Evolutionary conservation across 345 rosid species (phyloP), one percentile per base, ranked within the genome.

Genomic region (Zanthoxylum bungeanum): DNA sequence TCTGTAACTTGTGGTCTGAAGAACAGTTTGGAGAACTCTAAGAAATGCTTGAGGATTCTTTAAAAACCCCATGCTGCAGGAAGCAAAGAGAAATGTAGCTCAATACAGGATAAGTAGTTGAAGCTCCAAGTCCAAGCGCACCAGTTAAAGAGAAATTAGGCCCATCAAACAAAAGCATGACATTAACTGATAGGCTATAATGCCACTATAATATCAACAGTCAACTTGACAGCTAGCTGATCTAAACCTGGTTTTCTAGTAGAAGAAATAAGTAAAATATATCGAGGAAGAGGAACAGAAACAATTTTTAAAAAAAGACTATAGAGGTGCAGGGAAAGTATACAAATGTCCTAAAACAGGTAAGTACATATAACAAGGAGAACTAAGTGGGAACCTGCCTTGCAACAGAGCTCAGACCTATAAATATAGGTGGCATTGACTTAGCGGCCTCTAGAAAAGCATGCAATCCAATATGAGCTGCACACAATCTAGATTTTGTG

Each of bases 321-420:
- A 40, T 12, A 66, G 5, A 64, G 28, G 36, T 4, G 27, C n/a
- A 77, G 39, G 34, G 10, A 14, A 64, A 61, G 42, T 7, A 56
- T 39, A 68, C 44, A 30, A 31, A 22, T 39, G 19, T 37, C 39
- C 66, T 30, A 4, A 56, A 24, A 53, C 40, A 66, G 37, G 37
- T 56, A 28, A 28, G 17, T 30, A 31, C 2, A 27, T 4, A 36
- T 36, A 52, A 31, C 46, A 9, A 46, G 9, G 11, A 42, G 60
- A 28, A 61, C 39, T 57, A 53, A 44, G 39, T 65, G 55, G 36
- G 71, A 75, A 70, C 86, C 76, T 82, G 83, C 97, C 98, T 89
- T 72, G 96, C 98, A 75, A 85, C 31, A 68, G 97, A 89, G 81
- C 96, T 93, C 72, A 91, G 69, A 34, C 98, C 87, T 21, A 91